Conservation (phyloP, 1,139 yeast species). For the Arxiozyma slooffiae region DNA sequence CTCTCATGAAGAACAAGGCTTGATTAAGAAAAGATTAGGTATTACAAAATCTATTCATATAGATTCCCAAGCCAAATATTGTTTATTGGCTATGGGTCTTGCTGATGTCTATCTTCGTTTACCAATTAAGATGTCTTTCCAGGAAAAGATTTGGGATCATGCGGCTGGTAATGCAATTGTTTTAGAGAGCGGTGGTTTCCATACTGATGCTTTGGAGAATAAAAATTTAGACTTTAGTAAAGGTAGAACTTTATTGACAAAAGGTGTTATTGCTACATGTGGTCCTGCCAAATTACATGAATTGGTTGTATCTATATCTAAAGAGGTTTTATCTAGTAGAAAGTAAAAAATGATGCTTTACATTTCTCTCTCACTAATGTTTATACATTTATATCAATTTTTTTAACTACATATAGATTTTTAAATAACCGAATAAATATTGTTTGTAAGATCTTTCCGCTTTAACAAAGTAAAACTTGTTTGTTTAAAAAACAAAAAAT, state of each 20-base stretch:
- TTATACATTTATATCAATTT: background rate
- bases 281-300: conserved; percentile 44
- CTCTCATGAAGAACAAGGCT: conserved; percentile 77
- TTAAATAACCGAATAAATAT: too few species aligned
- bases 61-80: conserved; percentile 94
- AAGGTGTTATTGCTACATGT: conserved; percentile 90
- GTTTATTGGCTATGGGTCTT: conserved; percentile 80
- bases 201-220: conserved; percentile 71
- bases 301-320: conserved; percentile 53
- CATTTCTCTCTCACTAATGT: too few species aligned
- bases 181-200: conserved; percentile 84
- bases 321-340: conserved; percentile 24
- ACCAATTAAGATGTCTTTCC: conserved; percentile 65
- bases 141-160: conserved; percentile 98
- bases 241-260: conserved; percentile 71
- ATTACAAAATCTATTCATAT: conserved; percentile 51
- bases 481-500: too few species aligned
- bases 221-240: conserved; percentile 68
- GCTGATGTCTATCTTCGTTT: conserved; percentile 87
- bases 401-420: background rate
- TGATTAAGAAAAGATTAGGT: conserved; percentile 56
- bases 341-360: conserved; percentile 1
- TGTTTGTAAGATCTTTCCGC: too few species aligned
- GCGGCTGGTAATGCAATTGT: conserved; percentile 89
- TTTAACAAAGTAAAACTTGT: too few species aligned